A percentile compares a stretch with the other conserved stretches of the same genome.
phyloP scores from a whole-genome alignment of 805 yeast species.

The Barnettozyma populi region DNA sequence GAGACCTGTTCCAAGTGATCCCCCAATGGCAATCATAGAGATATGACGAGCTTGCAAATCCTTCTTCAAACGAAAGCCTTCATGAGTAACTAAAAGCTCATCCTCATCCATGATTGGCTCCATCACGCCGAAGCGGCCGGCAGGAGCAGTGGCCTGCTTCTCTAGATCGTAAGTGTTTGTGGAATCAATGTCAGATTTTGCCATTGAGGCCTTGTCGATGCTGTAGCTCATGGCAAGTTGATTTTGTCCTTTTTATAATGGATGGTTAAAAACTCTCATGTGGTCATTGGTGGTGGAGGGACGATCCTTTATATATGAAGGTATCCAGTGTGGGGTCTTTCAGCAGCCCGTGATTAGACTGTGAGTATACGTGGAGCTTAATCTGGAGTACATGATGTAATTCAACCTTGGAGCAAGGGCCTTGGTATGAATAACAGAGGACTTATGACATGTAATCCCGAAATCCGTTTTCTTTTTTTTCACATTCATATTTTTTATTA shows the following conservation, averaged over 20 bases:
- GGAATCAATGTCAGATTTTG: constrained; percentile 31
- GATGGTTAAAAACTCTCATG: not conserved
- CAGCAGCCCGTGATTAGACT: too few relatives aligned
- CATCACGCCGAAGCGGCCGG: not conserved
- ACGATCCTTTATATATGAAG: not conserved
- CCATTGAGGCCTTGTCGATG: not conserved
- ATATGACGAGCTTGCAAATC: constrained; percentile 48
- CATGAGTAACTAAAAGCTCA: constrained; percentile 3
- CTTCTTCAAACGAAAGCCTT: constrained; percentile 13
- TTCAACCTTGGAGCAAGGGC: too few relatives aligned
- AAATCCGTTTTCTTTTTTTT: not conserved
- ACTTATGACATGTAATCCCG: not conserved
- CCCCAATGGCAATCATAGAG: constrained; percentile 76
- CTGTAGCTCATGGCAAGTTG: not conserved
- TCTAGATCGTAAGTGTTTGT: constrained; percentile 37
- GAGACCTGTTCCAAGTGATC: constrained; percentile 78
- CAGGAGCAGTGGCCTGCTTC: not conserved
- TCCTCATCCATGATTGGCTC: constrained; percentile 1
- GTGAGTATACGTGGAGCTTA: too few relatives aligned
- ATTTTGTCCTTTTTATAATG: not conserved
- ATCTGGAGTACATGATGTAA: not conserved
- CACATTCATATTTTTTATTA: too few relatives aligned
- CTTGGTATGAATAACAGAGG: too few relatives aligned
- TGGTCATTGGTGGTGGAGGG: not conserved
- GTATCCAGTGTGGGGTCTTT: too few relatives aligned